Evolutionary conservation across 169 alveolate genomes (phyloP).

Genomic region (Amoebophrya sp.): DNA sequence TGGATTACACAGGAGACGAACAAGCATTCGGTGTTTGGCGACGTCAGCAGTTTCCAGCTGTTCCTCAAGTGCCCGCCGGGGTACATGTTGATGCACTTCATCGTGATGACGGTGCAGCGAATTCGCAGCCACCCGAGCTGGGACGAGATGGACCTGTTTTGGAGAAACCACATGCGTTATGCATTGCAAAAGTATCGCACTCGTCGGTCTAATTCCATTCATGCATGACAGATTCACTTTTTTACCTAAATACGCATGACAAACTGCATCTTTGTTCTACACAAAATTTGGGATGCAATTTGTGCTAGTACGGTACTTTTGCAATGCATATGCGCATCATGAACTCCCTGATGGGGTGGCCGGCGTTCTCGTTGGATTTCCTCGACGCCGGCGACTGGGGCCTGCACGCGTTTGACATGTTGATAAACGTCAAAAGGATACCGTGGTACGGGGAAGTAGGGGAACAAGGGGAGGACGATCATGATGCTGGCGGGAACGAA

Average conservation of each 20-base stretch:
- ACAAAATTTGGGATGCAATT: no score
- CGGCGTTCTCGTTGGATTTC: not conserved
- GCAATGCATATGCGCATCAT: constrained; percentile 10
- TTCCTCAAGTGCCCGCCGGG: not conserved
- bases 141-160: not conserved
- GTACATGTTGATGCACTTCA: not conserved
- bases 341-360: constrained; percentile 11
- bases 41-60: not conserved
- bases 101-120: constrained; percentile 16
- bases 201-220: no score
- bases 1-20: no score
- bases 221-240: no score
- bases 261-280: no score
- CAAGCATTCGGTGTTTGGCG: not conserved
- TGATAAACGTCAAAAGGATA: not conserved
- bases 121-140: not conserved
- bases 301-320: no score
- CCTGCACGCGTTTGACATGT: not conserved
- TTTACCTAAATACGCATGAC: no score
- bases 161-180: constrained; percentile 21
- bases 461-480: not conserved
- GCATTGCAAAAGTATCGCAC: no score
- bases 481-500: no score
- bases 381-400: constrained; percentile 9
- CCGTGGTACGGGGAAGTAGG: not conserved